Percentiles rank a stretch among this genome's conserved stretches.
These are phyloP conservation scores for Paxillus ammoniavirescens DNA, from an alignment of 768 basidiomycete genomes.

Conservation along the genomic window DNA sequence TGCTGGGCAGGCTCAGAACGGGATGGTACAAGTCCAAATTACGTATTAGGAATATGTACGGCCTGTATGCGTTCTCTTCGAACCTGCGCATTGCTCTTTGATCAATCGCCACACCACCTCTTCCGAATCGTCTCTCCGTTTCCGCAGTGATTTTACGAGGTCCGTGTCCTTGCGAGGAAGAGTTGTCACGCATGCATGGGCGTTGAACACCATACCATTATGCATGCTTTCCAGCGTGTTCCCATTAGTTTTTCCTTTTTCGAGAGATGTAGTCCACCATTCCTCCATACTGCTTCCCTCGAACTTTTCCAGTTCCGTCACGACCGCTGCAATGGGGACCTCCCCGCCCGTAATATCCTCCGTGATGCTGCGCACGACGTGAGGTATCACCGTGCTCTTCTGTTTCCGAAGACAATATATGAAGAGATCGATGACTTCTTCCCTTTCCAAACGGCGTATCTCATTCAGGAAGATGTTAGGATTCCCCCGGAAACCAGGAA, in stretches of 20 bases:
- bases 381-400: constrained; percentile 13
- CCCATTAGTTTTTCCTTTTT: constrained; percentile 24
- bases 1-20: no score
- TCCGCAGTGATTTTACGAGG: constrained; percentile 10
- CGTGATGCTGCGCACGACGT: constrained; percentile 6
- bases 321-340: constrained; percentile 24
- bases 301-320: constrained; percentile 26
- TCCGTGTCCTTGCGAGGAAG: constrained; percentile 15
- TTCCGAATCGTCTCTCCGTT: constrained; percentile 18
- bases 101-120: constrained; percentile 13
- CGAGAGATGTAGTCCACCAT: constrained; percentile 26
- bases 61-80: constrained; percentile 4
- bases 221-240: constrained; percentile 21
- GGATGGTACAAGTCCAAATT: no score
- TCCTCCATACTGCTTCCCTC: constrained; percentile 23
- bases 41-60: no score
- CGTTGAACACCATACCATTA: constrained; percentile 28
- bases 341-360: background rate
- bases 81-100: constrained; percentile 8
- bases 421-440: constrained; percentile 20
- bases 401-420: constrained; percentile 24
- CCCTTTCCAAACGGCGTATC: constrained; percentile 14
- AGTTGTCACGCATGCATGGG: constrained; percentile 40
- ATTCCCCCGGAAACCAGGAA: constrained; percentile 19
- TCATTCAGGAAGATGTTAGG: constrained; percentile 9